Base-by-base conservation (phyloP, 2,329 filamentous ascomycete genomes). In the Colletotrichum liriopes region DNA sequence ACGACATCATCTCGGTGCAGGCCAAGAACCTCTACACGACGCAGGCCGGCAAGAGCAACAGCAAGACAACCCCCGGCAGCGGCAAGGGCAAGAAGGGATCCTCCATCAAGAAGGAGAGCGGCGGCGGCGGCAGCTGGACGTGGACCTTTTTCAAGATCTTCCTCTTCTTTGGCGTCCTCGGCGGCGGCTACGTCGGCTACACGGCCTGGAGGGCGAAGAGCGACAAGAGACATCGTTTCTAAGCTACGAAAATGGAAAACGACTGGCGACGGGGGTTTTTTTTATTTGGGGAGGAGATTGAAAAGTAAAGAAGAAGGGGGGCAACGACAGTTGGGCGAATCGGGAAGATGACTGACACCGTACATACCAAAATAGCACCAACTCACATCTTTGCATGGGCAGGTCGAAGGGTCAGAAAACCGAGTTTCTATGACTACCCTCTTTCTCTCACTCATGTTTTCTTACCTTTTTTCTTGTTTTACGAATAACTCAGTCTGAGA, bases 1-100 rank as follows among this genome's bases (percentile, higher is more conserved):
- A 98, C 87, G 96, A 99, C 84, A 97, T 99, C 82, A 91, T 98
- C 81, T 93, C 91, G 62, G 89, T 99, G 77, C 87, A 91, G 75
- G 92, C 96, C 69, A 93, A 93, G 86, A 99, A 98, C 83, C 86
- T 99, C 74, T 98, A 98, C 86, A 91, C 89, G 69, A 83, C 84
- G 37, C 85, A 86, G 77, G 75, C 77, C 58, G 79, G 77, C 29
- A 79, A 76, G 73, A 79, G 78, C 14, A 64, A 49, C 39, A 78
- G 75, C 64, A 83, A 81, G 76, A 85, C 84, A 37, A 73, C 71
- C 23, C 67, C 71, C 37, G 71, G 71, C 32, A 71, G 67, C 56
- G 71, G 71, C 69, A 78, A 78, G 68, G 72, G 76, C 58, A 76
- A 72, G 72, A 72, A 68, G 56, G 61, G 58, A 32, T 51, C 75